Evolutionary conservation across 2,329 filamentous ascomycete genomes (phyloP), one percentile per base, ranked within the genome.

Genomic region (Fusarium nurragi): DNA sequence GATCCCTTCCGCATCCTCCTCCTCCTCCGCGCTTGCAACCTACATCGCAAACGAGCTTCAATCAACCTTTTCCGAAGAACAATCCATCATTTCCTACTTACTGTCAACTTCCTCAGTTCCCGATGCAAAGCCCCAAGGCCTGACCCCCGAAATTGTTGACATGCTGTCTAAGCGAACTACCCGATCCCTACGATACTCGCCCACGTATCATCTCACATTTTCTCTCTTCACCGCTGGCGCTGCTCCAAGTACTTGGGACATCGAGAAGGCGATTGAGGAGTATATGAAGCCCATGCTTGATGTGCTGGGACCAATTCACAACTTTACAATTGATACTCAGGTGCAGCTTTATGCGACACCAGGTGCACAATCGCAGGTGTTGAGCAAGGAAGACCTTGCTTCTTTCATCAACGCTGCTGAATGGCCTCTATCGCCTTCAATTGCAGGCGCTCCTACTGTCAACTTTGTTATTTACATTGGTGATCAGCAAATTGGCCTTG

Each of bases 391-490:
- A 69, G 93, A 97, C 71, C 83, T 99, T 2, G 93, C 92, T 34
- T 94, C 92, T 2, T 99, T 99, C 73, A 93, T 99, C 77, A 99
- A 99, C 73, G 94, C 94, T 4, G 95, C 95, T 3, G 95, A 99
- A 79, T 99, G 95, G 95, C 95, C 95, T 1, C 79, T 99, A 4
- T 97, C 91, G 63, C 94, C 94, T 1, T 97, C 93, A 54, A 98
- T 99, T 68, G 95, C 94, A 38, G 88, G 88, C 18, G 94, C 94
- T 0, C 95, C 95, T 1, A 99, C 95, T 0, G 89, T 99, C 73
- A 98, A 99, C 78, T 98, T 99, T 75, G 89, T 98, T 54, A 84
- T 98, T 25, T 99, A 95, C 73, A 88, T 96, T 9, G 93, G 94
- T 7, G 88, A 92, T 56, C 86, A 90, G 57, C 93, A 89, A 11